Conservation (phyloP, 2,329 filamentous ascomycete genomes). For the Talaromyces sp. region DNA sequence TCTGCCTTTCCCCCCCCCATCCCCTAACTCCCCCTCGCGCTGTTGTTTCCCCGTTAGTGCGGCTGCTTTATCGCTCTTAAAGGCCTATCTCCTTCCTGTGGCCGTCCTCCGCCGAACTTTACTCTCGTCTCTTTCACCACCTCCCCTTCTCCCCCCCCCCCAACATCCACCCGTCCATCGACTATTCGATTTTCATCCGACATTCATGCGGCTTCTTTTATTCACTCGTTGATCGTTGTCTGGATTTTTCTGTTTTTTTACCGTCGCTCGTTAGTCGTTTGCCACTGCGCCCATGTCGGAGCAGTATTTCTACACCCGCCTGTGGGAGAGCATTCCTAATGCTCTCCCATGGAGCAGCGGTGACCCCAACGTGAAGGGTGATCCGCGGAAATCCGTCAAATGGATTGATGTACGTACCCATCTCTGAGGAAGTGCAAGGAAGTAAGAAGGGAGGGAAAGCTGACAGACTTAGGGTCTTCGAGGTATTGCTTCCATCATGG, state of each 20-base stretch:
- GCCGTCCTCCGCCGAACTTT: background rate
- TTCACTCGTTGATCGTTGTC: slow-evolving; percentile 2
- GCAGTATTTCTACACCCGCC: slow-evolving; percentile 6
- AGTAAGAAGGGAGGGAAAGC: background rate
- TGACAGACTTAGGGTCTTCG: slow-evolving; percentile 41
- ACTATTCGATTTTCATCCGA: background rate
- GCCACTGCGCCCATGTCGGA: slow-evolving; percentile 5
- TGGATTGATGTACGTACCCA: slow-evolving; percentile 53
- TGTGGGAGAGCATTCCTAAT: slow-evolving; percentile 16
- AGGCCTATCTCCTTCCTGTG: background rate
- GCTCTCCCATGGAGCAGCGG: slow-evolving; percentile 18
- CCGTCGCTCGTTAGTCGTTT: background rate
- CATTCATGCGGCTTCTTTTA: slow-evolving; percentile 4
- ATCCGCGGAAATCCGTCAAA: slow-evolving; percentile 44
- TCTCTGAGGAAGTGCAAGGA: background rate
- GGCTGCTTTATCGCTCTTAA: background rate
- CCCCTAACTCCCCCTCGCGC: background rate
- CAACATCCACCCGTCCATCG: background rate
- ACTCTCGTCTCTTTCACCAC: background rate
- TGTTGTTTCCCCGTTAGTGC: background rate
- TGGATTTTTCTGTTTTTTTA: background rate
- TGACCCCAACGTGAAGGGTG: slow-evolving; percentile 23
- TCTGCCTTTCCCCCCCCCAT: background rate
- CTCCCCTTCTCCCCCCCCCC: background rate
- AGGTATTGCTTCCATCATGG: slow-evolving; percentile 50